Evolutionary conservation across 495 filamentous ascomycete genomes (phyloP).

Genomic region (Penicilliopsis zonata): DNA sequence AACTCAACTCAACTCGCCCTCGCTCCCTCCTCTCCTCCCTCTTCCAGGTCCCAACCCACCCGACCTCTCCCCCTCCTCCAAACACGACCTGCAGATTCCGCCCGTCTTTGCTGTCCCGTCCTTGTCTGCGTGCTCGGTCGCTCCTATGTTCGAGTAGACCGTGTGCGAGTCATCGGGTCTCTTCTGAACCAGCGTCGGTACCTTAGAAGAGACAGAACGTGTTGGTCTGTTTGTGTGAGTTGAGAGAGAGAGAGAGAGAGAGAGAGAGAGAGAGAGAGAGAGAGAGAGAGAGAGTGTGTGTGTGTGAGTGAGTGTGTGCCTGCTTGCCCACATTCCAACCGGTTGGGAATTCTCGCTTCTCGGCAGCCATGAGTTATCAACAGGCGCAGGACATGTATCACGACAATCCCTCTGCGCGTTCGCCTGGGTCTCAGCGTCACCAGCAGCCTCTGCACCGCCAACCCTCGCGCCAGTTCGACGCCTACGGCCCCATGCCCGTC

Average conservation of each 20-base stretch:
- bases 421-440: conserved; percentile 49
- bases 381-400: conserved; percentile 52
- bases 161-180: conserved; percentile 8
- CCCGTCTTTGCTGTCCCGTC: conserved; percentile 3
- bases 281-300: background rate
- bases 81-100: conserved; percentile 4
- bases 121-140: conserved; percentile 12
- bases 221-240: background rate
- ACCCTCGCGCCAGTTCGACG: conserved; percentile 57
- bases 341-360: conserved; percentile 20
- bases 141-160: conserved; percentile 25
- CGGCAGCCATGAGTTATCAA: conserved; percentile 41
- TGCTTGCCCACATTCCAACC: conserved; percentile 29
- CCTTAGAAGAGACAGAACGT: background rate
- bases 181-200: conserved; percentile 10
- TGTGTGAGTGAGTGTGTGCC: conserved; percentile 19
- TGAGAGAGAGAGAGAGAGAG: conserved; percentile 29
- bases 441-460: conserved; percentile 56
- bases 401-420: conserved; percentile 45
- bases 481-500: conserved; percentile 47
- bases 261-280: too few species aligned
- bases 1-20: conserved; percentile 3
- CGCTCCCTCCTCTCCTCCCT: too few species aligned
- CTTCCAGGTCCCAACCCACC: conserved; percentile 7
- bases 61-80: conserved; percentile 5